These are phyloP conservation scores for Jaltomata sinuosa DNA, from an alignment of 257 asterid species.

Conservation along the genomic window DNA sequence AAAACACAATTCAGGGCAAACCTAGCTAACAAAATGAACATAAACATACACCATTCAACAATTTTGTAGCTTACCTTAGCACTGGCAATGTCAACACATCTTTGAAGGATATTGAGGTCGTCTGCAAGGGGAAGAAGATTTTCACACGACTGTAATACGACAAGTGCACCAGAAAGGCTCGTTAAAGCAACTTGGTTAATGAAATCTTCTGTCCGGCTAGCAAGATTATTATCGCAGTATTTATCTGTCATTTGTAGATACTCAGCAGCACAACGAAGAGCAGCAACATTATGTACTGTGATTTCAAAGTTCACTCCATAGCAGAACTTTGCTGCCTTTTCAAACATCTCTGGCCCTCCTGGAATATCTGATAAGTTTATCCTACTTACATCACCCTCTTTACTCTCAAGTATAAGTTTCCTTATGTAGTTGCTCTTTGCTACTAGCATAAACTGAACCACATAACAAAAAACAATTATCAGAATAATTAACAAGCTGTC, in stretches of 20 bases:
- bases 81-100: conserved; percentile 67
- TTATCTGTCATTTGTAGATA: conserved; percentile 83
- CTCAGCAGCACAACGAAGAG: conserved; percentile 87
- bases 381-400: conserved; percentile 52
- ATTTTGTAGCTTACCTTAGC: conserved; percentile 70
- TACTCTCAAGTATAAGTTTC: conserved; percentile 54
- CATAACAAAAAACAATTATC: not conserved
- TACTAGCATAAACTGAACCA: conserved; percentile 92
- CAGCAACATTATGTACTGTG: conserved; percentile 89
- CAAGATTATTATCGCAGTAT: conserved; percentile 64
- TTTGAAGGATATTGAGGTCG: conserved; percentile 61
- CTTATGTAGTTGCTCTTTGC: conserved; percentile 91
- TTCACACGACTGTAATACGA: conserved; percentile 75
- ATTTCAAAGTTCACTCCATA: conserved; percentile 94
- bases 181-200: conserved; percentile 69
- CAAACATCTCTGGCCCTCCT: conserved; percentile 90
- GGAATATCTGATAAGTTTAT: conserved; percentile 68
- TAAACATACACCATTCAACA: too few relatives aligned
- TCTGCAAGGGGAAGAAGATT: conserved; percentile 80
- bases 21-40: too few relatives aligned
- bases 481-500: too few relatives aligned
- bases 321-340: conserved; percentile 88
- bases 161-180: conserved; percentile 77
- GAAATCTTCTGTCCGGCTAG: conserved; percentile 81
- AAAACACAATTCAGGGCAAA: too few relatives aligned